These are phyloP conservation scores for Lachancea mirantina DNA, from an alignment of 805 yeast species.

Conservation along the genomic window DNA sequence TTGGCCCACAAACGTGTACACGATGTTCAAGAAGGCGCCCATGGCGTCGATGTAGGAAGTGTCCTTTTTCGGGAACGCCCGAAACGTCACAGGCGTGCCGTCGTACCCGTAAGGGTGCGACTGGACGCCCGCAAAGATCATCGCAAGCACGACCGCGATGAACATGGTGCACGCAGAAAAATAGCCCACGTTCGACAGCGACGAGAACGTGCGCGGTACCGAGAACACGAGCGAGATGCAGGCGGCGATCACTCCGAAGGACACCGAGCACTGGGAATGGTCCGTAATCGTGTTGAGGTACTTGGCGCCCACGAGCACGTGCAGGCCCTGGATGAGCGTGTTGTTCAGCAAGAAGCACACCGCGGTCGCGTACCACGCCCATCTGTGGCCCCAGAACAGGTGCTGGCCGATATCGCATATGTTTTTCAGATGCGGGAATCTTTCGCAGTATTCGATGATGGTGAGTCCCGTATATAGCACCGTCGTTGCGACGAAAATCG, in stretches of 20 bases:
- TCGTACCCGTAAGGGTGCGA: slow-evolving; percentile 40
- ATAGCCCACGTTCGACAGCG: slow-evolving; percentile 44
- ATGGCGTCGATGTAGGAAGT: slow-evolving; percentile 48
- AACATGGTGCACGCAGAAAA: slow-evolving; percentile 54
- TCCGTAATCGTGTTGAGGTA: slow-evolving; percentile 49
- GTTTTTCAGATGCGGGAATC: slow-evolving; percentile 44
- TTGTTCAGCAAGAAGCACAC: slow-evolving; percentile 48
- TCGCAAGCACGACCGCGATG: slow-evolving; percentile 44
- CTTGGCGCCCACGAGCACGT: slow-evolving; percentile 53
- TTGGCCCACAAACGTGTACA: slow-evolving; percentile 59
- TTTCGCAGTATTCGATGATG: slow-evolving; percentile 47
- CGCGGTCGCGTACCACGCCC: slow-evolving; percentile 55
- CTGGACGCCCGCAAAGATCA: slow-evolving; percentile 49
- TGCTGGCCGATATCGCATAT: slow-evolving; percentile 56
- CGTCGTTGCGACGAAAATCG: slow-evolving; percentile 43
- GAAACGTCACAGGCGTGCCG: slow-evolving; percentile 37
- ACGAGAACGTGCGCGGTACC: slow-evolving; percentile 50
- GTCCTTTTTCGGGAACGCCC: slow-evolving; percentile 44
- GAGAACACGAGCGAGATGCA: slow-evolving; percentile 45
- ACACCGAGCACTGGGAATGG: slow-evolving; percentile 46
- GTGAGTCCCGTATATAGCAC: slow-evolving; percentile 51
- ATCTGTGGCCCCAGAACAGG: slow-evolving; percentile 42
- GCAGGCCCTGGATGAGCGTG: slow-evolving; percentile 51
- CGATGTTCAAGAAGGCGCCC: slow-evolving; percentile 52
- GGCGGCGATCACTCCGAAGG: slow-evolving; percentile 43